Evolutionary conservation across 768 basidiomycete species (phyloP), one percentile per base, ranked within the genome.

Genomic region (Cantharellus cinnabarinus): DNA sequence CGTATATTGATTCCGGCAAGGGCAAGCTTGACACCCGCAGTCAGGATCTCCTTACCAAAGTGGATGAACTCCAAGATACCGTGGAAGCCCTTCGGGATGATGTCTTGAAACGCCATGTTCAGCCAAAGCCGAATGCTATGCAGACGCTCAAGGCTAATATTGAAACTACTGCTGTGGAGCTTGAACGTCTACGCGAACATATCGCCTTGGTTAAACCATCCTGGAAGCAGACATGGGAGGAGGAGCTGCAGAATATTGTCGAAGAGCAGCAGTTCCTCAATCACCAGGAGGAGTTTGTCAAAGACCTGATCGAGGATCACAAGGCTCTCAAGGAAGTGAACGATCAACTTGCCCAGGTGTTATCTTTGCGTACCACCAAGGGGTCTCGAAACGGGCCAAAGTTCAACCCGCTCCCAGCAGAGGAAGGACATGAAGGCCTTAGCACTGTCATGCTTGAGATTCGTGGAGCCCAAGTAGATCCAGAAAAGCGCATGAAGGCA

Each of bases 191-290:
- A 60, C 79, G 79, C 66, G 80, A 83, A 64, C 89, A 94, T 69
- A 85, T 97, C 64, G 79, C 82, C 64, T 85, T 87, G 5, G 78
- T 93, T 66, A 89, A 85, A 66, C 90, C 94, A 50, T 89, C 88
- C 78, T 99, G 94, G 94, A 88, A 93, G 75, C 90, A 93, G 77
- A 97, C 91, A 20, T 99, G 94, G 94, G 86, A 88, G 66, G 82
- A 89, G 67, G 94, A 99, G 72, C 69, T 99, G 67, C 85, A 89
- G 74, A 89, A 89, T 63, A 91, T 99, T 59, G 85, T 97, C 60
- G 91, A 95, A 68, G 94, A 99, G 69, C 93, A 99, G 68, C 87
- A 91, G 64, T 86, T 95, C 73, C 72, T 97, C 61, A 80, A 79
- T 4, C 87, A 95, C 66, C 93, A 97, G 69, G 88, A 93, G 67